Base-by-base conservation (phyloP, 2,329 filamentous ascomycete species). In the Xylariaceae sp. region DNA sequence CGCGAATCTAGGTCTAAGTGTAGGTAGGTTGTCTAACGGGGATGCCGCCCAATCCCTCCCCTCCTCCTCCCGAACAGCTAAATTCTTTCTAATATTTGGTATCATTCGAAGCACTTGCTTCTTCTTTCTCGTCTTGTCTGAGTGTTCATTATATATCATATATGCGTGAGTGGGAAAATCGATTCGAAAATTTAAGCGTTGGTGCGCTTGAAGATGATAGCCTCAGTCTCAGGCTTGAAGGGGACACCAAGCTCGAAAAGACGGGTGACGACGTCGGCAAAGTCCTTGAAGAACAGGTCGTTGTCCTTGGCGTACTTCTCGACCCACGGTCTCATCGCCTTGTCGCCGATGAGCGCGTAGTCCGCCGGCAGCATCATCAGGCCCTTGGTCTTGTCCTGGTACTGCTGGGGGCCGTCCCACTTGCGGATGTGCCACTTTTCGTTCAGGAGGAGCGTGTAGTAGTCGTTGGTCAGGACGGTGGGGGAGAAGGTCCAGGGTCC, bases 351-450 rank as follows among this genome's bases (percentile, higher is more conserved):
- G 58, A 97, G 81, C 58, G 88, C 88, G 77, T 95, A 86, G 72
- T 99, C 93, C 65, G 91, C 89, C 56, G 94, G 94, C 75, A 99
- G 80, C 93, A 99, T 97, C 94, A 99, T 97, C 69, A 97, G 79
- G 48, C 82, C 82, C 84, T 96, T 92, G 72, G 81, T 84, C 79
- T 89, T 89, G 78, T 97, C 92, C 78, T 96, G 87, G 73, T 78
- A 78, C 76, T 85, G 92, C 77, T 87, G 86, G 66, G 92, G 92
- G 34, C 94, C 93, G 69, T 92, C 85, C 93, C 91, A 96, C 83
- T 92, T 93, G 78, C 85, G 88, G 82, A 84, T 90, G 72, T 85
- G 80, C 94, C 93, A 97, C 83, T 96, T 95, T 86, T 96, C 91
- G 63, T 92, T 84, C 39, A 96, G 71, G 52, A 99, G 82, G 13